phyloP scores from a whole-genome alignment of 768 basidiomycete genomes.

The Boletus barrowsii region DNA sequence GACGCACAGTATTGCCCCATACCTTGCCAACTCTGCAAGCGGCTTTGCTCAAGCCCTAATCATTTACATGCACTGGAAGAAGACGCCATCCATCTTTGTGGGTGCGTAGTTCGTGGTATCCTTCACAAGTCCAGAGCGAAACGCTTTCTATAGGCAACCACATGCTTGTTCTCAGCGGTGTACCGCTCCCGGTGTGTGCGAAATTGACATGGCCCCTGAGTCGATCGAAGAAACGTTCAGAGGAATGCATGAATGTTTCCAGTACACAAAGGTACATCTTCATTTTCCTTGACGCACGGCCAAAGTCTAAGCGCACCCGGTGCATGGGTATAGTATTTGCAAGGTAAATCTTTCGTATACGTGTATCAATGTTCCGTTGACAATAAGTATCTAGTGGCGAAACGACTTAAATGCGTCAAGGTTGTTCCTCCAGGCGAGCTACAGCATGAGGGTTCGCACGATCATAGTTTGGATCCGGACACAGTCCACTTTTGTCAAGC shows the following conservation, averaged over 20 bases:
- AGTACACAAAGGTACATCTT: constrained; percentile 54
- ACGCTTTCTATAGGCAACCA: constrained; percentile 34
- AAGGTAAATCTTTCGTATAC: constrained; percentile 34
- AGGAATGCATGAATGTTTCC: constrained; percentile 56
- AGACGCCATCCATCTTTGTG: constrained; percentile 51
- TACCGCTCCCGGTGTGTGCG: constrained; percentile 47
- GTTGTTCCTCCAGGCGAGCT: constrained; percentile 41
- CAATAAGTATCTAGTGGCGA: constrained; percentile 36
- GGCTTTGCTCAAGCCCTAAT: constrained; percentile 42
- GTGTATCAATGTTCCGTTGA: neutral
- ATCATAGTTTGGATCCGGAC: constrained; percentile 41
- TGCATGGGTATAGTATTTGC: constrained; percentile 43
- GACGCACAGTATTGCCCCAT: constrained; percentile 51
- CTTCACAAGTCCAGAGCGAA: constrained; percentile 5
- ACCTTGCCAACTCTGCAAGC: constrained; percentile 52
- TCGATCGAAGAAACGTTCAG: constrained; percentile 60
- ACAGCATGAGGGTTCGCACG: constrained; percentile 46
- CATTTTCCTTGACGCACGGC: neutral
- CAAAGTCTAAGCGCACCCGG: neutral
- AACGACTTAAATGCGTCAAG: constrained; percentile 49
- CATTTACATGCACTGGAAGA: constrained; percentile 52
- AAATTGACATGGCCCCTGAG: constrained; percentile 54
- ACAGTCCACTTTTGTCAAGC: constrained; percentile 54
- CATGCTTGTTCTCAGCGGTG: constrained; percentile 48
- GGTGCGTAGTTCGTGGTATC: constrained; percentile 34